Conservation (phyloP, 139 green algal genomes). For the Mychonastes homosphaera region DNA sequence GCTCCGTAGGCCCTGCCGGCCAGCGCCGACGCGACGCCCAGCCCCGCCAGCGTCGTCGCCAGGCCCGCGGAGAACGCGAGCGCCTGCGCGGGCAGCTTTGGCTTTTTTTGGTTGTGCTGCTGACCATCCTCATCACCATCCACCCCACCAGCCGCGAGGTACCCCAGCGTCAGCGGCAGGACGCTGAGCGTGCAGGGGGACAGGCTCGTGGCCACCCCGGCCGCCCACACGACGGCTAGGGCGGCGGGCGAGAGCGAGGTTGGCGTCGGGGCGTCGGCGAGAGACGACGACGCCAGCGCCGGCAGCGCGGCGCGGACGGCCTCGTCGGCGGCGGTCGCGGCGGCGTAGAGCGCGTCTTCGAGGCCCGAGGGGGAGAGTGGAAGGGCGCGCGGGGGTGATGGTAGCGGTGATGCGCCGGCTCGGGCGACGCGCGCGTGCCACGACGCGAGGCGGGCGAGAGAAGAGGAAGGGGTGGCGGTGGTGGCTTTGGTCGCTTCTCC, state of each 20-base stretch:
- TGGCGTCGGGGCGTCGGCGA: no score
- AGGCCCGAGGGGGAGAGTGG: no score
- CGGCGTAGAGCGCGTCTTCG: no score
- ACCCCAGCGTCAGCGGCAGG: conserved; percentile 82
- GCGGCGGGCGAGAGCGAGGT: conserved; percentile 54
- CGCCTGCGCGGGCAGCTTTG: conserved; percentile 19
- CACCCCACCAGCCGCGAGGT: conserved; percentile 39
- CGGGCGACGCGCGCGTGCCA: no score
- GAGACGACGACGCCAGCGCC: no score
- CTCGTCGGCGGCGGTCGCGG: no score
- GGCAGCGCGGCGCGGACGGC: no score
- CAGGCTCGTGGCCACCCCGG: conserved; percentile 83
- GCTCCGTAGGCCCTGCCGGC: conserved; percentile 78
- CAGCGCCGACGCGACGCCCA: conserved; percentile 61
- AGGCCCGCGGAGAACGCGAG: conserved; percentile 71
- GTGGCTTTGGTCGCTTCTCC: no score
- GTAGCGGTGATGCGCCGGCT: no score
- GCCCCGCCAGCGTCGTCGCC: conserved; percentile 69
- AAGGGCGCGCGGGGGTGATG: no score
- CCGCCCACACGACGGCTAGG: conserved; percentile 56
- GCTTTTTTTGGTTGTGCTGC: conserved; percentile 1
- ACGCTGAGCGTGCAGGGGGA: conserved; percentile 86
- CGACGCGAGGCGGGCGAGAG: no score
- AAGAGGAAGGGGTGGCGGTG: no score
- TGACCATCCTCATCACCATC: background rate